Evolutionary conservation across 2,329 filamentous ascomycete species (phyloP).

Genomic region (Aureobasidium sp.): DNA sequence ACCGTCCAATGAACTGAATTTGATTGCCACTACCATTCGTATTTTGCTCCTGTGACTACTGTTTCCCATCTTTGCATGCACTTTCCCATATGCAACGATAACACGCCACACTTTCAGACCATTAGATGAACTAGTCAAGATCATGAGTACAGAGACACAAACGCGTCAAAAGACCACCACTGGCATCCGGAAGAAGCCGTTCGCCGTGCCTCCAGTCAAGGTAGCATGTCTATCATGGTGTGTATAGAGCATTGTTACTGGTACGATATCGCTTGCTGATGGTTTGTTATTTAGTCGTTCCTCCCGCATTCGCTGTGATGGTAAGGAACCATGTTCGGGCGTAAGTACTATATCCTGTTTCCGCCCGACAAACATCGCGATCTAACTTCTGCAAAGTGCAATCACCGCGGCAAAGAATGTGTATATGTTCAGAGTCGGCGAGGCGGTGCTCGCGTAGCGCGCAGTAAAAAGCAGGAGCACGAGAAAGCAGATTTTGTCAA

Average conservation of each 20-base stretch:
- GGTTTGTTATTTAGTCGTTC: background rate
- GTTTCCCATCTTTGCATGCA: background rate
- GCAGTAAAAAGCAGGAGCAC: background rate
- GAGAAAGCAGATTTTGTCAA: background rate
- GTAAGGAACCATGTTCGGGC: constrained; percentile 10
- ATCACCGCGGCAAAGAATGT: background rate
- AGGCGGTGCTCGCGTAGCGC: constrained; percentile 11
- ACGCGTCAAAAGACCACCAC: constrained; percentile 2
- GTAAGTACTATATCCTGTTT: background rate
- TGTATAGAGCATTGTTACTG: background rate
- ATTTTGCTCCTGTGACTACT: background rate
- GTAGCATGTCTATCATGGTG: constrained; percentile 11
- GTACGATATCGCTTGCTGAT: background rate
- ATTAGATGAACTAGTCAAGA: background rate
- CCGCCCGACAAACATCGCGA: background rate
- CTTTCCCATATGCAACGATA: background rate
- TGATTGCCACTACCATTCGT: background rate
- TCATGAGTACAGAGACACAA: constrained; percentile 3
- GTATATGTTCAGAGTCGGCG: constrained; percentile 14
- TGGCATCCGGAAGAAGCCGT: constrained; percentile 10
- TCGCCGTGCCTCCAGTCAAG: constrained; percentile 12
- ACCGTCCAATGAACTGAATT: background rate
- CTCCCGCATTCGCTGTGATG: constrained; percentile 14
- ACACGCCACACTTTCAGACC: background rate
- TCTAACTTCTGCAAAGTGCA: constrained; percentile 6